Evolutionary conservation across 345 rosid species (phyloP), one percentile per base, ranked within the genome.

Genomic region (Citrus sp.): DNA sequence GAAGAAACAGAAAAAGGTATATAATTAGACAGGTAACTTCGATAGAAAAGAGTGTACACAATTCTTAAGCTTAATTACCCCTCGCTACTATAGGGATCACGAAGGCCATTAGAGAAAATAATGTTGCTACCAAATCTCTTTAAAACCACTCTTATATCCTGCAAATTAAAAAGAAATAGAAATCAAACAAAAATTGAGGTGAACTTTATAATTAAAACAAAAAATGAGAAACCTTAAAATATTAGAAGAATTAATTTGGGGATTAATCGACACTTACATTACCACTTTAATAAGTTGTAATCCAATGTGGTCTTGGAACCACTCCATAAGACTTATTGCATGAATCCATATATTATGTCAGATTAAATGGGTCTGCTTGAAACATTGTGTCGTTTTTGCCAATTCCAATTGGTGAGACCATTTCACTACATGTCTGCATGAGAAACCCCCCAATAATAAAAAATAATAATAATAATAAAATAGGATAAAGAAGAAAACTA

Each of bases 81-180:
- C 21, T 74, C 75, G 24, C 67, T 72, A 54, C 82, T 82, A 10
- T 58, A 82, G 54, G 85, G 85, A 46, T 82, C 82, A 4, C 74
- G 70, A 4, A 79, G 80, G 60, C 85, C 85, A 72, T 82, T 82
- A 46, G 85, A 79, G 75, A 82, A 82, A 61, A 76, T 82, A 30
- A 82, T 82, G 69, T 82, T 82, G 72, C 82, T 79, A 9, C 72
- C 80, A 61, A 82, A 82, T 35, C 76, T 82, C 51, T 38, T 60
- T 6, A 79, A 67, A 14, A 79, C 80, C 60, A 61, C 79, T 7
- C 37, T 74, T 51, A 78, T 62, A n/a, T 82, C 28, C 79, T 82
- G 64, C 67, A 2, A 40, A 40, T 42, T 42, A 9, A 74, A 27
- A 12, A 1, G 12, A 58, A 27, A 28, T 70, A 16, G 0, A 28